These are phyloP conservation scores for Zalaria obscura DNA, from an alignment of 2,329 filamentous ascomycete genomes.

Conservation along the genomic window DNA sequence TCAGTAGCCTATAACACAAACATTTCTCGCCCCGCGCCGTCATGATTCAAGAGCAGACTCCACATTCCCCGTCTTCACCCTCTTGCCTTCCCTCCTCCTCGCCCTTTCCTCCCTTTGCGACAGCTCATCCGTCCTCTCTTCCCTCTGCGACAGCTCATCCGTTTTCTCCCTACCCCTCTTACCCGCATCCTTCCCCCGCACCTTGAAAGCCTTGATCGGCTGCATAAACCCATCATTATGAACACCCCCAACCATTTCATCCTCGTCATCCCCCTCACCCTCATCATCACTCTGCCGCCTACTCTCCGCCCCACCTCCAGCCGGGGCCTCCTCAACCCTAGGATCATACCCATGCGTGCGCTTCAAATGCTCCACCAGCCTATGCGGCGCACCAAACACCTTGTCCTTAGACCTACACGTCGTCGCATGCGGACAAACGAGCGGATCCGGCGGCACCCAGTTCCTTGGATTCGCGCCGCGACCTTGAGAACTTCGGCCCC, in stretches of 20 bases:
- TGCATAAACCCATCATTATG: slow-evolving; percentile 55
- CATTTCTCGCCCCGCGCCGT: background rate
- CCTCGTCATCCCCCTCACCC: slow-evolving; percentile 21
- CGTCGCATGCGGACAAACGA: slow-evolving; percentile 21
- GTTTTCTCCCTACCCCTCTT: slow-evolving; percentile 1
- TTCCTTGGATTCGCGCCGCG: slow-evolving; percentile 3
- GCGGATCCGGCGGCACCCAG: slow-evolving; percentile 8
- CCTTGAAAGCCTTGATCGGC: slow-evolving; percentile 15
- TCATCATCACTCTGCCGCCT: slow-evolving; percentile 7
- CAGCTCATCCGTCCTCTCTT: background rate
- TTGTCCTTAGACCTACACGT: slow-evolving; percentile 22
- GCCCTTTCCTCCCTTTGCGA: background rate
- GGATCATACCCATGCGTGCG: slow-evolving; percentile 29
- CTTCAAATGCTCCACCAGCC: slow-evolving; percentile 29
- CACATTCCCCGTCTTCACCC: background rate
- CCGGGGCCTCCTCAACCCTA: slow-evolving; percentile 8
- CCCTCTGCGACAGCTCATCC: background rate
- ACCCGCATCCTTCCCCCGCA: slow-evolving; percentile 1
- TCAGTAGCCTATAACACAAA: background rate
- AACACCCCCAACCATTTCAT: slow-evolving; percentile 45
- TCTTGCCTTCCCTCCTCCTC: background rate
- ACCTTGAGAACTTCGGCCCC: background rate
- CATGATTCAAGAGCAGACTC: background rate
- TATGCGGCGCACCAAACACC: slow-evolving; percentile 17
- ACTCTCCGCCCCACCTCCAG: no score